Conservation (phyloP, 2,329 filamentous ascomycete genomes). For the Xenosphaeropsis pyriputrescens region DNA sequence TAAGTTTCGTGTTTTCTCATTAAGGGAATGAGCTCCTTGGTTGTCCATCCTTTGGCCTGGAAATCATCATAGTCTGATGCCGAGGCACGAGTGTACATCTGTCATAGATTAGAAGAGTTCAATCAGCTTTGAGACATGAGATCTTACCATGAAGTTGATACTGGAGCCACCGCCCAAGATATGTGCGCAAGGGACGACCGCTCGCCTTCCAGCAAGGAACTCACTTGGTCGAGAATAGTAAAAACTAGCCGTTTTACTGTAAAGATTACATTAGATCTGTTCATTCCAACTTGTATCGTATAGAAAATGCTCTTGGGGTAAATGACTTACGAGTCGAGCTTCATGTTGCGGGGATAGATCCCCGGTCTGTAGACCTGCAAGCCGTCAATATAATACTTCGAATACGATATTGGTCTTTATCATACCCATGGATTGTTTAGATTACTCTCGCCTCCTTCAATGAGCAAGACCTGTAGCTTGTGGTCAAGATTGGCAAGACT, state of each 20-base stretch:
- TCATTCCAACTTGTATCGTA: too few relatives aligned
- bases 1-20: conserved; percentile 77
- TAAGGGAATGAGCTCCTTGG: conserved; percentile 57
- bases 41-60: conserved; percentile 66
- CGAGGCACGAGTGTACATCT: conserved; percentile 57
- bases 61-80: conserved; percentile 68
- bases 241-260: conserved; percentile 66
- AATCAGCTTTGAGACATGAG: too few relatives aligned
- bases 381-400: conserved; percentile 16
- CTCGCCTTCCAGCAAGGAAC: conserved; percentile 55
- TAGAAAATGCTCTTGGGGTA: too few relatives aligned
- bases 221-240: conserved; percentile 65
- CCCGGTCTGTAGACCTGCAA: background rate
- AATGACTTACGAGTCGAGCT: conserved; percentile 33
- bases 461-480: conserved; percentile 54
- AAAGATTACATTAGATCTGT: too few relatives aligned
- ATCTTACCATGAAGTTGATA: conserved; percentile 53
- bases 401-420: conserved; percentile 43
- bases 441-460: conserved; percentile 59
- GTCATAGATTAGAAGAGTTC: too few relatives aligned
- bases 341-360: conserved; percentile 55
- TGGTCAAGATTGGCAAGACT: conserved; percentile 63
- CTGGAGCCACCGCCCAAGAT: conserved; percentile 58
- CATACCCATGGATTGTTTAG: conserved; percentile 69
- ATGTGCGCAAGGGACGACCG: conserved; percentile 62